Percentiles rank a stretch among this genome's conserved stretches.
These are phyloP conservation scores for Aspergillus spinulosporus DNA, from an alignment of 2,329 filamentous ascomycete species.

Conservation along the genomic window DNA sequence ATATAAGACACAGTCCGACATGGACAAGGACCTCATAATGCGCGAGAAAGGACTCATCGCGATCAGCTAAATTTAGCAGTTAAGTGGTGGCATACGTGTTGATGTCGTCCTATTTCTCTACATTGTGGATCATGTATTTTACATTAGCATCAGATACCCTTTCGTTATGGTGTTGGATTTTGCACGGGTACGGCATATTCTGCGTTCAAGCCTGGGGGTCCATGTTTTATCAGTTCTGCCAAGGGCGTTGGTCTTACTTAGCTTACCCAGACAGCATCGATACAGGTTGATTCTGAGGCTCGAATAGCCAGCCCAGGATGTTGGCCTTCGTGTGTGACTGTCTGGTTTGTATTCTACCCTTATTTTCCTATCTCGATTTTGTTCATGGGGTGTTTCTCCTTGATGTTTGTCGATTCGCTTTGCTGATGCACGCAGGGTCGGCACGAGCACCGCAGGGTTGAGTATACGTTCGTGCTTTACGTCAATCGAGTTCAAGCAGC, in stretches of 20 bases:
- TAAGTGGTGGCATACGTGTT: neutral
- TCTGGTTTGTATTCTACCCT: no score
- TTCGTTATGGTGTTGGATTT: conserved; percentile 12
- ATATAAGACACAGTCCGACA: conserved; percentile 33
- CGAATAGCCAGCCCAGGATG: no score
- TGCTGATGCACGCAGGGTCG: neutral
- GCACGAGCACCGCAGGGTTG: neutral
- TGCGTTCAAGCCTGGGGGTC: neutral
- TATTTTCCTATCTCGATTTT: no score
- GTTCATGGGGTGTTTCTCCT: no score
- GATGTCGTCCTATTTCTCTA: neutral
- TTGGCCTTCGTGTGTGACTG: no score
- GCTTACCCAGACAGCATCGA: neutral
- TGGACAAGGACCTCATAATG: conserved; percentile 33
- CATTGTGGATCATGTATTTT: conserved; percentile 11
- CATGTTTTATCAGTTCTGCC: neutral
- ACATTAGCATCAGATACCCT: conserved; percentile 25
- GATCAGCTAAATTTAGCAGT: conserved; percentile 7
- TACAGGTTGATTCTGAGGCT: neutral
- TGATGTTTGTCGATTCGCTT: no score
- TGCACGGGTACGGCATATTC: neutral
- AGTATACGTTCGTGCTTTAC: neutral
- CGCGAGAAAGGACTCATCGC: conserved; percentile 25
- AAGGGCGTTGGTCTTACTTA: neutral
- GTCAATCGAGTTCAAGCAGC: neutral